phyloP scores from a whole-genome alignment of 148 eudicot species.

The Vaccinium corymbosum region DNA sequence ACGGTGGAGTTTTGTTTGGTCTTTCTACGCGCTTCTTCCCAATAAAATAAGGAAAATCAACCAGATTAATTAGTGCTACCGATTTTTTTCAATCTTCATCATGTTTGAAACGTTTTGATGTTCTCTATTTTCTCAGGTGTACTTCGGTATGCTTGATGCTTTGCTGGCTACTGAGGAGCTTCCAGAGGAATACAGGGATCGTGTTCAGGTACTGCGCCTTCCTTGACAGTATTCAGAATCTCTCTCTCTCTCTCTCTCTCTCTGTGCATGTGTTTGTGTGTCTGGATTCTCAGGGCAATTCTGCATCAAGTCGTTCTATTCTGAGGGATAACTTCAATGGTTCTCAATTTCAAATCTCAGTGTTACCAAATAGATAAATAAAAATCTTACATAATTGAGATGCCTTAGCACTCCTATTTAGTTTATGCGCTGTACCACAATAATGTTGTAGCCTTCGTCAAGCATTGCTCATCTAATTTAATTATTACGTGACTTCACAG shows the following conservation, averaged over 20 bases:
- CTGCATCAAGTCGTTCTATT: not conserved
- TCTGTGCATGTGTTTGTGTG: not conserved
- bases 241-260: not conserved
- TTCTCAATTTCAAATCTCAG: too few species aligned
- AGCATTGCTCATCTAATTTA: not conserved
- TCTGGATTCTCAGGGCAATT: not conserved
- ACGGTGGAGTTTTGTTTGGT: too few species aligned
- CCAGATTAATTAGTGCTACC: not conserved
- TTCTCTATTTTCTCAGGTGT: slow-evolving; percentile 43
- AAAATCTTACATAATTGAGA: too few species aligned
- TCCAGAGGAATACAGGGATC: slow-evolving; percentile 83
- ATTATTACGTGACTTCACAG: slow-evolving; percentile 30
- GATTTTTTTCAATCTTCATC: not conserved
- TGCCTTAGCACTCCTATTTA: too few species aligned
- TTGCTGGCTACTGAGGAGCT: slow-evolving; percentile 82
- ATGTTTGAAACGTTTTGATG: not conserved
- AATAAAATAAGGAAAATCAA: not conserved
- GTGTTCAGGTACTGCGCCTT: slow-evolving; percentile 44
- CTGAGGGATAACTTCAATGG: not conserved
- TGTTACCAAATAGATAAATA: too few species aligned
- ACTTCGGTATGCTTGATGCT: slow-evolving; percentile 90
- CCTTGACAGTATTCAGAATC: not conserved
- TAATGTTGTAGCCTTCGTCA: not conserved
- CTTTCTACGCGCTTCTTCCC: not conserved
- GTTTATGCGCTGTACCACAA: too few species aligned